Evolutionary conservation across 345 rosid species (phyloP), one percentile per base, ranked within the genome.

Genomic region (Camelina laxa): DNA sequence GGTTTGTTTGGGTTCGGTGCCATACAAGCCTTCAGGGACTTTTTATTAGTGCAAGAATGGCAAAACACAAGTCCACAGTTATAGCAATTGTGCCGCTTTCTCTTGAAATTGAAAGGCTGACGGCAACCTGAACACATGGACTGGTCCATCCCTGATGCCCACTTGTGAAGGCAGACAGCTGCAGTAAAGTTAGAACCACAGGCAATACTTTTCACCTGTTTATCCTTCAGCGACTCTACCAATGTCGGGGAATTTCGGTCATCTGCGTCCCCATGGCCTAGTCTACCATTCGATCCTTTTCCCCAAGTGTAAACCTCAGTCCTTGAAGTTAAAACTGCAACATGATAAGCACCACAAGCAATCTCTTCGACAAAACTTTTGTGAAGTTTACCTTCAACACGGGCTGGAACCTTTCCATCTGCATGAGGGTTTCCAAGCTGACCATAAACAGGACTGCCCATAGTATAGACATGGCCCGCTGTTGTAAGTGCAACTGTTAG

Each of bases 101-200:
- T 85, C 79, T 78, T 90, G 83, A 95, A 95, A 84, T 87, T 95
- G 84, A 95, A 91, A 55, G 93, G 94, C 61, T 86, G 82, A 59
- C 91, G 97, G 79, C 99, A 95, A 62, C 99, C 99, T 69, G 98
- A 96, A 82, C 99, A 96, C 94, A 91, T 89, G 51, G 97, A 92
- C 79, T 92, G 99, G 76, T 96, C 98, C 78, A 91, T 82, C 70
- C 97, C 97, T 14, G 96, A 92, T 65, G 89, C 95, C 97, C 97
- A 92, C 80, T 92, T 96, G 67, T 92, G 98, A 73, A 96, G 98
- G 83, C 99, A 96, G 63, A 96, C 94, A 67, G 87, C 96, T 60
- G 96, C 85, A 1, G 98, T 90, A 72, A 92, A 96, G 77, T 88
- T 91, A 75, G 92, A 86, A 62, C 99, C 99, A 81, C 98, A 92